Evolutionary conservation across 768 basidiomycete genomes (phyloP).

Genomic region (Auriscalpium microsporum): DNA sequence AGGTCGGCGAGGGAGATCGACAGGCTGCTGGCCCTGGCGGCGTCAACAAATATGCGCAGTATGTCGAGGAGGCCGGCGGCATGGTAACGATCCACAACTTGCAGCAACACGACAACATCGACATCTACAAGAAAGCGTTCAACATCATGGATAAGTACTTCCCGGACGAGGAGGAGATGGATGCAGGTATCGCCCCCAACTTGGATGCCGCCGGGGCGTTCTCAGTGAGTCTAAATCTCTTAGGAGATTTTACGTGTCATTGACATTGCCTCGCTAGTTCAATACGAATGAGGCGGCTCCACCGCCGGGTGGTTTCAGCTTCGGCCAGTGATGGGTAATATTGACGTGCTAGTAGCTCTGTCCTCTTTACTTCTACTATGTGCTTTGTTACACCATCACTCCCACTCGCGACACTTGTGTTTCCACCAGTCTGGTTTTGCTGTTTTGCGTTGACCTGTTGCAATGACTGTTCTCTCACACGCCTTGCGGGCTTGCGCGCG

Average conservation of each 20-base stretch:
- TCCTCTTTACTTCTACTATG: conserved; percentile 2
- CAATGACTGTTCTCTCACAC: background rate
- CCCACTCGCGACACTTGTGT: conserved; percentile 8
- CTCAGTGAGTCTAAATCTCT: conserved; percentile 42
- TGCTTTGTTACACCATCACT: conserved; percentile 6
- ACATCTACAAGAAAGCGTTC: conserved; percentile 99
- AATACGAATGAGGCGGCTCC: conserved; percentile 79
- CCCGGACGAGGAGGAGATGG: conserved; percentile 93
- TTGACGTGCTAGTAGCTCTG: background rate
- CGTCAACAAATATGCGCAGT: conserved; percentile 88
- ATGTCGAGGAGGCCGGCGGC: conserved; percentile 95
- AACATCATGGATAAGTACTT: conserved; percentile 98
- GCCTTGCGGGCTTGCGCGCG: background rate
- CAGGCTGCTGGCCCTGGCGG: conserved; percentile 71
- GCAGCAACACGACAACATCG: conserved; percentile 98
- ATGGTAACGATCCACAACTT: conserved; percentile 99
- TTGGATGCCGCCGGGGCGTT: conserved; percentile 69
- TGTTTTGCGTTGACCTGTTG: conserved; percentile 9
- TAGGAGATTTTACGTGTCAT: background rate
- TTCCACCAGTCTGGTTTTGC: conserved; percentile 1
- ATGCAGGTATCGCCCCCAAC: conserved; percentile 66
- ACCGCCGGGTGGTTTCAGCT: conserved; percentile 95
- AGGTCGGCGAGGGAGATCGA: conserved; percentile 95
- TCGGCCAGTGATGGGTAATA: conserved; percentile 51
- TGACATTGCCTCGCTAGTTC: conserved; percentile 42